Base-by-base conservation (phyloP, 441 rosid genomes). In the Erodium texanum region DNA sequence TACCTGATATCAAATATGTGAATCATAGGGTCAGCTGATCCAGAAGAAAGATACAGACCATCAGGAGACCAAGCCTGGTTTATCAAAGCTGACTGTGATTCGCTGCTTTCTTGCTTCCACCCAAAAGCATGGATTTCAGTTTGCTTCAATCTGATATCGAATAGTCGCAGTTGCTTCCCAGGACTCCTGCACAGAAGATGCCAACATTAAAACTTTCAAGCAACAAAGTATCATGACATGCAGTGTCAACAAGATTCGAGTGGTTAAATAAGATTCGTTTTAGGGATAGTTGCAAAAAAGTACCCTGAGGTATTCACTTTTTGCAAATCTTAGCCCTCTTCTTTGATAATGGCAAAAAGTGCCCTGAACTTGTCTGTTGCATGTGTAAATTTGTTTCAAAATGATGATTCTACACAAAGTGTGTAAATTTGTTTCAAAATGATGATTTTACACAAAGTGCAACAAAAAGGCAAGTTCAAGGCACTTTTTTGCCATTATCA, bases 11-110 rank as follows among this genome's bases (percentile, higher is more conserved):
- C 98, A 61, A 93, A 93, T 24, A 93, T 62, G 77, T 93, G 98
- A 68, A 93, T 89, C 63, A 83, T 75, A 15, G 98, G 98, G 38
- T 93, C 98, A 2, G 85, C 97, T 20, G 97, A 90, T 65, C 98
- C 98, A 59, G 98, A 93, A 6, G 96, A 66, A 24, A 90, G 66
- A 73, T 81, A 84, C 66, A 85, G 75, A 66, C 98, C 98, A 74
- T 90, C 98, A 2, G 96, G 93, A 71, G 97, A 93, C 98, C 98
- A 90, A 36, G 90, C 79, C 74, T 90, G 98, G 73, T 89, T 90
- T 69, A 87, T 93, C 77, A 89, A 75, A 72, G 98, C 97, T 19
- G 98, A 93, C 65, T 89, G 97, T 9, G 94, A 83, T 22, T 90
- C 98, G 19, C 98, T 93, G 64, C 93, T 93, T 78, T 93, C 94